These are phyloP conservation scores for Tribonema minus DNA, from an alignment of 108 stramenopile species.

Conservation along the genomic window DNA sequence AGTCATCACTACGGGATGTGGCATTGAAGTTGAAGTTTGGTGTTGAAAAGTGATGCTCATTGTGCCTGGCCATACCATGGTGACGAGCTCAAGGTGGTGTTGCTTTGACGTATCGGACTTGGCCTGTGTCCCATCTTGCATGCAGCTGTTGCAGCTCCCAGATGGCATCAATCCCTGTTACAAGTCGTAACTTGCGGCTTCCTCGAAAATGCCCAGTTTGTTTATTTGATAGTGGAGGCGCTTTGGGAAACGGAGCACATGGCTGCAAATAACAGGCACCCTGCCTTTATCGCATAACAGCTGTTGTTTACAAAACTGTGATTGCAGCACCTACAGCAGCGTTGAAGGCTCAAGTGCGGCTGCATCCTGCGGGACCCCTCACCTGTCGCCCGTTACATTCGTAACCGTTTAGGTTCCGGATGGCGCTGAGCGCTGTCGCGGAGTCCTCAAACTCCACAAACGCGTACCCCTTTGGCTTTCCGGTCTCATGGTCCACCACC, in stretches of 20 bases:
- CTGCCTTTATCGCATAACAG: neutral
- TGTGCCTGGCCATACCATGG: no score
- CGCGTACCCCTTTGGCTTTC: constrained; percentile 87
- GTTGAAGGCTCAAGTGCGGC: neutral
- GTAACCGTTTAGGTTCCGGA: constrained; percentile 92
- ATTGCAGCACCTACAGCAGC: neutral
- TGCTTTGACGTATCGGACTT: no score
- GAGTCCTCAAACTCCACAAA: constrained; percentile 96
- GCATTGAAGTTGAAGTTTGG: no score
- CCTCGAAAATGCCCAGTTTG: no score
- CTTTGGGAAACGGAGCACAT: neutral
- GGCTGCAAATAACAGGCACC: neutral
- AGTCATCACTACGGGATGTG: no score
- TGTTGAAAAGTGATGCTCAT: no score
- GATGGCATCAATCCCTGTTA: no score
- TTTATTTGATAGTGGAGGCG: no score
- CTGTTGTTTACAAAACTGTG: neutral
- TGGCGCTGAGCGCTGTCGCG: constrained; percentile 83
- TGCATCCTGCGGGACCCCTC: neutral
- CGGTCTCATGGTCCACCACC: constrained; percentile 84
- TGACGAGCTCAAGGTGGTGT: no score
- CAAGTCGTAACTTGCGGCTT: no score
- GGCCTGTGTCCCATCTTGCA: no score
- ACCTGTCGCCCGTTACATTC: constrained; percentile 79
- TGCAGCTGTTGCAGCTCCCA: no score